Conservation (phyloP, 2,329 filamentous ascomycete genomes). For the Colletotrichum coccodes region DNA sequence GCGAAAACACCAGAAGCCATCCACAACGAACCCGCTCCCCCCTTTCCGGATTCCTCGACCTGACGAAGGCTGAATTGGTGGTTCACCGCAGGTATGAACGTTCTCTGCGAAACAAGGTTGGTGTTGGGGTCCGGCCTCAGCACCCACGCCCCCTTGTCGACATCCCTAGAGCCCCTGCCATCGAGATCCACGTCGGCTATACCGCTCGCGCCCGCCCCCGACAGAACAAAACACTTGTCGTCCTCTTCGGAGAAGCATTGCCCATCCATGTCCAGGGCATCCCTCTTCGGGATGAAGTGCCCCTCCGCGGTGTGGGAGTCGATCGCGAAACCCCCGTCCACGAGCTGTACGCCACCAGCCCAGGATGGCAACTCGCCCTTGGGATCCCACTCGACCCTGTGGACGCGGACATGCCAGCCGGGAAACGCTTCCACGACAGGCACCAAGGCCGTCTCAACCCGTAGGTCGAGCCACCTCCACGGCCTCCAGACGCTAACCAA, state of each 20-base stretch:
- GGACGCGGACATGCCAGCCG: constrained; percentile 31
- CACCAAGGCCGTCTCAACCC: constrained; percentile 30
- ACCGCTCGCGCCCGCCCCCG: constrained; percentile 24
- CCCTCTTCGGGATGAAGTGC: background rate
- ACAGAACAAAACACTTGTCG: constrained; percentile 3
- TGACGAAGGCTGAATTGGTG: background rate
- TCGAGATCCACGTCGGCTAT: constrained; percentile 11
- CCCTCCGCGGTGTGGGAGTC: constrained; percentile 3
- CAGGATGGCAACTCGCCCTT: background rate
- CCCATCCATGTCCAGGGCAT: background rate
- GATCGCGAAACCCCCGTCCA: constrained; percentile 35
- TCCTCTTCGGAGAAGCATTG: background rate
- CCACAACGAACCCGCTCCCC: background rate
- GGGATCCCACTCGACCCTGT: constrained; percentile 16
- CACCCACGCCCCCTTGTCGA: background rate
- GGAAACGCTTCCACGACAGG: background rate
- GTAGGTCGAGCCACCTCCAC: constrained; percentile 21
- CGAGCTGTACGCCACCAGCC: constrained; percentile 15
- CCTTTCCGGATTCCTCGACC: background rate
- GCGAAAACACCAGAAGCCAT: constrained; percentile 17
- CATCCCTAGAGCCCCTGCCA: background rate
- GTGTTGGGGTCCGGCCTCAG: constrained; percentile 35
- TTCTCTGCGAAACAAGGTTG: constrained; percentile 30
- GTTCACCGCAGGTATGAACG: constrained; percentile 18
- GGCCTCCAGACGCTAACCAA: constrained; percentile 32